Percentiles rank a stretch among this genome's conserved stretches.
Evolutionary conservation across 2,329 filamentous ascomycete species (phyloP).

Genomic region (Coleophoma cylindrospora): DNA sequence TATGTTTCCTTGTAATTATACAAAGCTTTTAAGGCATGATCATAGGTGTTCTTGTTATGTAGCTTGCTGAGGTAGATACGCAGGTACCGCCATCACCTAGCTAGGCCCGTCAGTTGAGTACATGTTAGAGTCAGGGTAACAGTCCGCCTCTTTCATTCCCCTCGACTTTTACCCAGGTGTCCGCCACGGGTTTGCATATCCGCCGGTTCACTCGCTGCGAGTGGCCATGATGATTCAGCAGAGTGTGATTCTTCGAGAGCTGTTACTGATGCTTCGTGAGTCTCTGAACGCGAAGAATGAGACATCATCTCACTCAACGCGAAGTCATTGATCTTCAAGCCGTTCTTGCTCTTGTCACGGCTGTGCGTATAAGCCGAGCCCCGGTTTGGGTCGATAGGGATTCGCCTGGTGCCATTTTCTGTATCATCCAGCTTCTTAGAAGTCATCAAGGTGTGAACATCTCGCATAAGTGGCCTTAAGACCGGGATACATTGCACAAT

Average conservation of each 20-base stretch:
- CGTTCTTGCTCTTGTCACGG: neutral
- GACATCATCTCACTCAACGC: neutral
- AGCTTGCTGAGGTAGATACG: neutral
- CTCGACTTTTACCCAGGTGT: neutral
- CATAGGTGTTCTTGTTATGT: neutral
- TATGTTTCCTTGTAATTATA: too few species aligned
- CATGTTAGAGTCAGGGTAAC: neutral
- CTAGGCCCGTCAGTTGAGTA: too few species aligned
- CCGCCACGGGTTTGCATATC: too few species aligned
- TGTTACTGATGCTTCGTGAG: neutral
- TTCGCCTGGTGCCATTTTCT: neutral
- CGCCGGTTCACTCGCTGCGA: neutral
- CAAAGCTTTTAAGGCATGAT: too few species aligned
- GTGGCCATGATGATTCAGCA: neutral
- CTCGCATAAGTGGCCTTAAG: constrained; percentile 40
- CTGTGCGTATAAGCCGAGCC: neutral
- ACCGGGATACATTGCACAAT: constrained; percentile 50
- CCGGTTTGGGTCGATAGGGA: neutral
- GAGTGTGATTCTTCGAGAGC: neutral
- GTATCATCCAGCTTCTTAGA: constrained; percentile 14
- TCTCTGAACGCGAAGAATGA: too few species aligned
- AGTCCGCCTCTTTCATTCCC: neutral
- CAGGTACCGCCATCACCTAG: neutral
- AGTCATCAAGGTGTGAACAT: constrained; percentile 32
- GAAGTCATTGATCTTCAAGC: neutral